Evolutionary conservation across 805 yeast genomes (phyloP), one percentile per base, ranked within the genome.

Genomic region (Maudiozyma saulgeensis): DNA sequence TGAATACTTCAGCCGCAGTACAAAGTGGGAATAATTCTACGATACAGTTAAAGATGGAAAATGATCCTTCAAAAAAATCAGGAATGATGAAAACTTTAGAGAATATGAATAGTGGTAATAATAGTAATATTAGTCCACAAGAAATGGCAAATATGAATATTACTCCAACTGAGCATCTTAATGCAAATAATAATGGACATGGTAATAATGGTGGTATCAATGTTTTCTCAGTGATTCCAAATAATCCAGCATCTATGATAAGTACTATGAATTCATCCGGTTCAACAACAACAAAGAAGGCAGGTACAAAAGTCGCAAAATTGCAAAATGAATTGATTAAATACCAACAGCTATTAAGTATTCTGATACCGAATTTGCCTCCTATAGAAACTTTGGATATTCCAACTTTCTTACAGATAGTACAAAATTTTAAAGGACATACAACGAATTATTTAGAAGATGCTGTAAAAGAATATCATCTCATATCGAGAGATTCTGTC

Each of bases 331-430:
- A 53, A 40, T 25, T 62, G 2, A 45, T 52, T 28, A 60, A 56
- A 46, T 63, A 60, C 44, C 55, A 56, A 43, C 44, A 48, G 19
- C 45, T 64, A n/a, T 53, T 64, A 23, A 51, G 51, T 6, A 57
- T 52, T 15, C 25, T 64, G 23, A 46, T 63, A 47, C 67, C 67
- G 7, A 54, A 56, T 34, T 46, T 63, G 40, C 63, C 63, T 6
- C 58, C 58, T 32, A 58, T 64, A 15, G 57, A 59, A 18, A 37
- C 51, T 2, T 16, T 64, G 13, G 65, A 63, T 53, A 47, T 59
- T 13, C 59, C 63, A 6, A 53, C 62, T 11, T 63, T 64, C 32
- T 43, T 51, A 8, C 62, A 61, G 35, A 54, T 62, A 23, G 54
- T 54, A 35, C 57, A 56, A 31, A 56, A 56, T 40, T 56, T 57